Conservation (phyloP, 2,329 filamentous ascomycete species). For the Calonectria naviculata region DNA sequence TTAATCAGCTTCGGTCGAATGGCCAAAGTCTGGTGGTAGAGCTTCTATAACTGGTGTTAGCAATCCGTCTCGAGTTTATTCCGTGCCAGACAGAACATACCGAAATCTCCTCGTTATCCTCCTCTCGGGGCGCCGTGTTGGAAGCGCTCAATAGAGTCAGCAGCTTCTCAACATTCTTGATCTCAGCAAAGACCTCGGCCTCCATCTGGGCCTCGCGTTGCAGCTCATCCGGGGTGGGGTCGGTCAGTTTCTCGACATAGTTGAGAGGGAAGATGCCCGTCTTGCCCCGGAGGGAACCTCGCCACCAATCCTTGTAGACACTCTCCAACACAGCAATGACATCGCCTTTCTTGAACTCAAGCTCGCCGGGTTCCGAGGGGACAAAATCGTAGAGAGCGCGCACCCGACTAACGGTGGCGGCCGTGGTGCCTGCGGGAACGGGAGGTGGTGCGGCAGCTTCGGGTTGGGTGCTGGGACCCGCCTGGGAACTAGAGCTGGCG, state of each 20-base stretch:
- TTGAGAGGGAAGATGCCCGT: constrained; percentile 98
- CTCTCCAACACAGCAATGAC: constrained; percentile 97
- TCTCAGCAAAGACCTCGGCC: constrained; percentile 73
- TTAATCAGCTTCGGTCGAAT: constrained; percentile 98
- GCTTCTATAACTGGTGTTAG: constrained; percentile 64
- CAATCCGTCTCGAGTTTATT: not conserved
- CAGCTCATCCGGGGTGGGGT: constrained; percentile 93
- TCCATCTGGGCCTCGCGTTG: constrained; percentile 98
- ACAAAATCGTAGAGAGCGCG: constrained; percentile 94
- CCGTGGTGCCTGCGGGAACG: constrained; percentile 86
- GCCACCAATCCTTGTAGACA: constrained; percentile 99
- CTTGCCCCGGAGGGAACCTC: constrained; percentile 91
- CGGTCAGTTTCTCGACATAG: constrained; percentile 97
- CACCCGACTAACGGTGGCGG: constrained; percentile 94
- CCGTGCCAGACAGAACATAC: constrained; percentile 53
- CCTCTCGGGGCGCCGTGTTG: constrained; percentile 80
- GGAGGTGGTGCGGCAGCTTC: constrained; percentile 58
- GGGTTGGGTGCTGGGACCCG: constrained; percentile 53
- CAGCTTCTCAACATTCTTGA: constrained; percentile 75
- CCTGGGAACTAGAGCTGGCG: constrained; percentile 43
- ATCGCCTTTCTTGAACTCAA: constrained; percentile 96
- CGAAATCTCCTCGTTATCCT: constrained; percentile 98
- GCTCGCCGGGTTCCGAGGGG: constrained; percentile 91
- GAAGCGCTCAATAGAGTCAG: constrained; percentile 92
- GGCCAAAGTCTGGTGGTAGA: constrained; percentile 91